Conservation (phyloP, 2,329 filamentous ascomycete genomes). For the Leptosphaerulina australis region DNA sequence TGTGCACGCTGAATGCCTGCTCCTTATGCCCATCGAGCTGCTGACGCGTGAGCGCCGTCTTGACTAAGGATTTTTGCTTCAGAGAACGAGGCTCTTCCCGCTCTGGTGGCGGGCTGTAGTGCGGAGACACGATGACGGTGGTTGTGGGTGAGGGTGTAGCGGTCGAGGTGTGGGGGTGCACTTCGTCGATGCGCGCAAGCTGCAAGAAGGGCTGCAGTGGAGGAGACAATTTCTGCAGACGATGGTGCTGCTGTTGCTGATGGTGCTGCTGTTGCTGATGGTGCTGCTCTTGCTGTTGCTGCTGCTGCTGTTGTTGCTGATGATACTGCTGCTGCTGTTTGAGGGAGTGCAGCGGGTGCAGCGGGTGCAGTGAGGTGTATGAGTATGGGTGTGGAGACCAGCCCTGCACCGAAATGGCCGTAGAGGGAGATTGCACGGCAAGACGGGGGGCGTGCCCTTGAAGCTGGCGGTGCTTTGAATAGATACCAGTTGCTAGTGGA, state of each 20-base stretch:
- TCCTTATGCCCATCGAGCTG: constrained; percentile 49
- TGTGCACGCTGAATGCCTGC: constrained; percentile 39
- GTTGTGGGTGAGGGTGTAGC: constrained; percentile 30
- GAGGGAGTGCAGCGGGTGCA: constrained; percentile 22
- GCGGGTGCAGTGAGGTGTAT: constrained; percentile 21
- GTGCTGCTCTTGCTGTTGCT: too few species aligned
- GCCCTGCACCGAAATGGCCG: constrained; percentile 4
- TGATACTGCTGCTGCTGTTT: constrained; percentile 20
- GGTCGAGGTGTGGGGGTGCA: constrained; percentile 28
- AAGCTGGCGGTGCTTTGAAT: constrained; percentile 20
- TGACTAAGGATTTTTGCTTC: constrained; percentile 39
- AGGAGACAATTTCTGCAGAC: constrained; percentile 21
- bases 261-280: constrained; percentile 22
- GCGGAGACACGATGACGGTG: constrained; percentile 50
- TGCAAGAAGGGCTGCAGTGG: constrained; percentile 38
- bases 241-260: constrained; percentile 19
- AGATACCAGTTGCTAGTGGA: constrained; percentile 23
- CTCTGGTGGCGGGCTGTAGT: constrained; percentile 43
- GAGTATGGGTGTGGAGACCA: constrained; percentile 10
- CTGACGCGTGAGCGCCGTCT: constrained; percentile 37
- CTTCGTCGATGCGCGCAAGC: constrained; percentile 38
- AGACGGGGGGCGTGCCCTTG: constrained; percentile 17
- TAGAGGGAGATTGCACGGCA: constrained; percentile 5
- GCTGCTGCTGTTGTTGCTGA: constrained; percentile 19
- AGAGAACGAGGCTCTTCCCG: constrained; percentile 39